Conservation (phyloP, 257 asterid species). For the Solanum virginianum region DNA sequence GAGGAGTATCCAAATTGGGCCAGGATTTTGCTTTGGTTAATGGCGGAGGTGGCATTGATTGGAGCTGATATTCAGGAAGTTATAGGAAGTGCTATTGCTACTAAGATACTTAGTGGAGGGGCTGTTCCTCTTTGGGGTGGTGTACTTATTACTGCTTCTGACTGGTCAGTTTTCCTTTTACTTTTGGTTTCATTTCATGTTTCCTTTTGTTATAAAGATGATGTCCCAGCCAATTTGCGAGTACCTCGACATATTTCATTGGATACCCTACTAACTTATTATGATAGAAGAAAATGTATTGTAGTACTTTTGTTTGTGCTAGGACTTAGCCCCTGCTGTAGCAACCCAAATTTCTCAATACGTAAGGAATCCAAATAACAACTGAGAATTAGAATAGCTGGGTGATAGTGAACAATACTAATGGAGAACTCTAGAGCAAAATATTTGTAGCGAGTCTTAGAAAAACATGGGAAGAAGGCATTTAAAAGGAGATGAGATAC, state of each 20-base stretch:
- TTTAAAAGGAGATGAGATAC: too few relatives aligned
- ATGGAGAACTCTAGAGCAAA: too few relatives aligned
- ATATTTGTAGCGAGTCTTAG: too few relatives aligned
- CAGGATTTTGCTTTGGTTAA: constrained; percentile 48
- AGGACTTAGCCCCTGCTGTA: too few relatives aligned
- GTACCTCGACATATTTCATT: not conserved
- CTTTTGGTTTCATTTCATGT: not conserved
- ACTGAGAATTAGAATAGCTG: too few relatives aligned
- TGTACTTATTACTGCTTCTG: constrained; percentile 57
- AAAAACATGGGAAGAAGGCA: too few relatives aligned
- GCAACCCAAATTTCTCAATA: too few relatives aligned
- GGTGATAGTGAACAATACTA: too few relatives aligned
- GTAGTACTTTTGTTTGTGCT: not conserved
- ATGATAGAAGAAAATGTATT: not conserved
- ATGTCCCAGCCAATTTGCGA: not conserved
- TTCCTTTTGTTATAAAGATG: too few relatives aligned
- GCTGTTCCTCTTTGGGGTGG: constrained; percentile 70
- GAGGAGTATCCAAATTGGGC: constrained; percentile 69
- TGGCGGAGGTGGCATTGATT: constrained; percentile 62
- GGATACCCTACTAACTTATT: not conserved
- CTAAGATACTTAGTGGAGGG: constrained; percentile 44
- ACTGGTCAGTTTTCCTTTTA: constrained; percentile 29
- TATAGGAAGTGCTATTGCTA: constrained; percentile 73
- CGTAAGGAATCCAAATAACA: too few relatives aligned
- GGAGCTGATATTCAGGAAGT: constrained; percentile 79